Conservation (phyloP, 352 stramenopile genomes). For the Pythium phragmitis region DNA sequence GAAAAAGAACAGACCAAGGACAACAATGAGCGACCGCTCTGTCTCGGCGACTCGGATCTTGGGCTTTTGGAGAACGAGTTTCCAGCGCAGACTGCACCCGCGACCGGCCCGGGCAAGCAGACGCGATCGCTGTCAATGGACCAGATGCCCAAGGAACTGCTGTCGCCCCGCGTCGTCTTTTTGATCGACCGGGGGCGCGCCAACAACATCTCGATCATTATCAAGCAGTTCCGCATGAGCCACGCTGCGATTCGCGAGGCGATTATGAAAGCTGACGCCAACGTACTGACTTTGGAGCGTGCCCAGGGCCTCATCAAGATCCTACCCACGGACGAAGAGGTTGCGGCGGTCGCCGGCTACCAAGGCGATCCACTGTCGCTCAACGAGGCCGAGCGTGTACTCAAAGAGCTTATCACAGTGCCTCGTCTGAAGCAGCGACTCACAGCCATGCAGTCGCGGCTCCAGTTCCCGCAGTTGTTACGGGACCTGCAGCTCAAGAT, state of each 20-base stretch:
- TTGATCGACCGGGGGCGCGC: conserved; percentile 68
- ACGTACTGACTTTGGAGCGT: conserved; percentile 76
- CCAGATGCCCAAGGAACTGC: conserved; percentile 32
- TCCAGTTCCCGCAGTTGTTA: conserved; percentile 63
- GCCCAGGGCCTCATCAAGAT: conserved; percentile 86
- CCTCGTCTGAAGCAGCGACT: conserved; percentile 67
- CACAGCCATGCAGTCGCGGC: conserved; percentile 51
- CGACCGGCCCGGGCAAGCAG: conserved; percentile 33
- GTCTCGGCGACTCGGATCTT: conserved; percentile 51
- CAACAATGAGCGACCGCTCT: conserved; percentile 52
- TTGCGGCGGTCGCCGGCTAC: conserved; percentile 62
- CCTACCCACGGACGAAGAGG: conserved; percentile 87
- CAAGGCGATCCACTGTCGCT: conserved; percentile 58
- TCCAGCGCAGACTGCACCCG: conserved; percentile 54
- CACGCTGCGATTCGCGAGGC: conserved; percentile 73
- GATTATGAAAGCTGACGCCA: conserved; percentile 81
- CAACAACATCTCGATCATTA: conserved; percentile 95
- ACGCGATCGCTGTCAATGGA: conserved; percentile 47
- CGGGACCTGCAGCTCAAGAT: conserved; percentile 71
- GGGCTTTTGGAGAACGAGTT: conserved; percentile 60
- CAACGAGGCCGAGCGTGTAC: conserved; percentile 72
- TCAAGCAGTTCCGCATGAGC: conserved; percentile 95
- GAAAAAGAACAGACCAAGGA: conserved; percentile 52
- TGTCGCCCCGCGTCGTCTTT: conserved; percentile 66
- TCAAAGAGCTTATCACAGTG: conserved; percentile 80